Percentiles rank a stretch among this genome's conserved stretches.
These are phyloP conservation scores for Mycena crocata DNA, from an alignment of 768 basidiomycete species.

Conservation along the genomic window DNA sequence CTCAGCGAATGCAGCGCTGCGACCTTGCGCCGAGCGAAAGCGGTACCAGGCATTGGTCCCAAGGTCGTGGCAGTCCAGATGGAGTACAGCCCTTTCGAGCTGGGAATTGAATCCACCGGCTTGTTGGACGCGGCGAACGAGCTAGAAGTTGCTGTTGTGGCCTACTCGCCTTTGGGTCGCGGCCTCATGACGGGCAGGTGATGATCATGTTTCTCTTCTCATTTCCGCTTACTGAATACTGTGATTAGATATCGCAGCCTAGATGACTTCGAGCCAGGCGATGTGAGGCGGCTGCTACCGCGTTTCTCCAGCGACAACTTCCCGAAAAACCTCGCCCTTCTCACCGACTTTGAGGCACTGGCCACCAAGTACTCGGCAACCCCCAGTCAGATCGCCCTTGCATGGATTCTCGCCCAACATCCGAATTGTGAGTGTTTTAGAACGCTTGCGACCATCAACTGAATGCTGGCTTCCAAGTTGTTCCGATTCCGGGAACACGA, in stretches of 20 bases:
- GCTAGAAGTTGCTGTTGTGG: slow-evolving; percentile 44
- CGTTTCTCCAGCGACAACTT: slow-evolving; percentile 48
- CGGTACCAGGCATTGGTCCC: slow-evolving; percentile 41
- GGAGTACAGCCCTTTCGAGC: slow-evolving; percentile 44
- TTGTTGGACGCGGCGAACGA: slow-evolving; percentile 39
- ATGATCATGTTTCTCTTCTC: not conserved
- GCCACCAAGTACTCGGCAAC: slow-evolving; percentile 46
- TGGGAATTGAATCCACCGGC: slow-evolving; percentile 32
- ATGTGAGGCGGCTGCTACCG: slow-evolving; percentile 43
- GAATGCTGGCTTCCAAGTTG: slow-evolving; percentile 24
- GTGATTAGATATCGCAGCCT: slow-evolving; percentile 24
- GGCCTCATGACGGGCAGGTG: slow-evolving; percentile 48
- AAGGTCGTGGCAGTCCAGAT: slow-evolving; percentile 44
- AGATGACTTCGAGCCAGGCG: slow-evolving; percentile 42
- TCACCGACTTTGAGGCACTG: slow-evolving; percentile 45
- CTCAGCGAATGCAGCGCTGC: slow-evolving; percentile 43
- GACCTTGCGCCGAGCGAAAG: slow-evolving; percentile 39
- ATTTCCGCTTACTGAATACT: not conserved
- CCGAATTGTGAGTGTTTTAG: slow-evolving; percentile 13
- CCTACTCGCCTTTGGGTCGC: slow-evolving; percentile 47
- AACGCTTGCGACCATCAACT: not conserved
- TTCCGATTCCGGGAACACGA: slow-evolving; percentile 46
- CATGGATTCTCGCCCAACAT: slow-evolving; percentile 34
- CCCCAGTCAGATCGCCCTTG: slow-evolving; percentile 32
- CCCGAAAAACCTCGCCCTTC: slow-evolving; percentile 47